Evolutionary conservation across 2,329 filamentous ascomycete species (phyloP).

Genomic region (Penicillium sclerotiorum): DNA sequence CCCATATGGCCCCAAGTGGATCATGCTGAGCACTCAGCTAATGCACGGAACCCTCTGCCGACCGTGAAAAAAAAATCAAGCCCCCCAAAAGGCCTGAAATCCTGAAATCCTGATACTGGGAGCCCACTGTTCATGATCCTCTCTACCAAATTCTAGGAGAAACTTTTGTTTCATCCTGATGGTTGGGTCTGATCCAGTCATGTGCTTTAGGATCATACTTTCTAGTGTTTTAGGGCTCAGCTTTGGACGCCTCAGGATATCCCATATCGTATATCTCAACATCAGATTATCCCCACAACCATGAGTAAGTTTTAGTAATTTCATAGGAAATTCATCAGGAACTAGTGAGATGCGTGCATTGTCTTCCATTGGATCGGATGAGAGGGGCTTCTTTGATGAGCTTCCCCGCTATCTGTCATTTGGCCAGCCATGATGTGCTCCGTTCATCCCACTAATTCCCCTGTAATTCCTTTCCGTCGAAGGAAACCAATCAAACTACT

Average conservation of each 20-base stretch:
- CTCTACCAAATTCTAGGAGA: no score
- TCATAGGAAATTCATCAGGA: no score
- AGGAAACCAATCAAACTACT: no score
- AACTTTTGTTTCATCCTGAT: no score
- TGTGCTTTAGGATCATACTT: neutral
- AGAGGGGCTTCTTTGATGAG: neutral
- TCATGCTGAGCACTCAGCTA: conserved; percentile 5
- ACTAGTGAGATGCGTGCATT: neutral
- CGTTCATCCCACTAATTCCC: neutral
- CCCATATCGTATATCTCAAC: no score
- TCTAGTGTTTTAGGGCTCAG: no score
- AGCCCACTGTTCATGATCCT: neutral
- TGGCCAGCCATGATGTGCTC: neutral
- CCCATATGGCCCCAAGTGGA: conserved; percentile 9
- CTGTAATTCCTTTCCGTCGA: no score
- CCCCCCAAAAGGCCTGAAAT: no score
- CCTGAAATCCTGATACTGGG: neutral
- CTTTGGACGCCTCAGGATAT: no score
- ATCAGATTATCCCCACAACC: no score
- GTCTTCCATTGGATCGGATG: neutral
- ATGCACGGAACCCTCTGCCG: conserved; percentile 18
- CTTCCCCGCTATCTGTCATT: neutral
- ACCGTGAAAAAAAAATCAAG: conserved; percentile 8
- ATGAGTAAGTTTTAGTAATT: no score
- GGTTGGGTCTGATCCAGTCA: conserved; percentile 1